phyloP scores from a whole-genome alignment of 345 rosid species.

The Balakata baccata region DNA sequence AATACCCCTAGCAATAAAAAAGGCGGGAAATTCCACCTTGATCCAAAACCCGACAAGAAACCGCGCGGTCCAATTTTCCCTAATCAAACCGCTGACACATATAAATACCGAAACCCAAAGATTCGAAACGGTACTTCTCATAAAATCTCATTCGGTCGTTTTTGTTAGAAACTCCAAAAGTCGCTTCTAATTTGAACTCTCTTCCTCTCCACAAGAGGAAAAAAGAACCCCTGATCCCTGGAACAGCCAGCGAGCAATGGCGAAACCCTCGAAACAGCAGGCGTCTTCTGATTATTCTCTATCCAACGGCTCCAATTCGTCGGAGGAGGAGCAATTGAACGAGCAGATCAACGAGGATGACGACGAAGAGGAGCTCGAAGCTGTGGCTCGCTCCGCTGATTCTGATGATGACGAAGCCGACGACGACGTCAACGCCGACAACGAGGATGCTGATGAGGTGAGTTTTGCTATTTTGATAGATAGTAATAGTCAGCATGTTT shows the following conservation, averaged over 20 bases:
- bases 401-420: slow-evolving; percentile 59
- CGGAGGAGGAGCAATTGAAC: slow-evolving; percentile 62
- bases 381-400: slow-evolving; percentile 79
- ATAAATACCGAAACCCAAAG: neutral
- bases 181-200: slow-evolving; percentile 12
- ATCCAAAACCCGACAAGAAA: neutral
- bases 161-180: neutral
- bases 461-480: neutral
- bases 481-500: neutral
- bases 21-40: slow-evolving; percentile 42
- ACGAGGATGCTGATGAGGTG: slow-evolving; percentile 51
- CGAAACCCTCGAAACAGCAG: slow-evolving; percentile 47
- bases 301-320: slow-evolving; percentile 54
- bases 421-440: slow-evolving; percentile 20
- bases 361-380: slow-evolving; percentile 96
- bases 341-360: slow-evolving; percentile 66
- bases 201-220: neutral
- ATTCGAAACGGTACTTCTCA: neutral
- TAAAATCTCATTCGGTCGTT: neutral
- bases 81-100: slow-evolving; percentile 26
- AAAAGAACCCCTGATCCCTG: slow-evolving; percentile 44
- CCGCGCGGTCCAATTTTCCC: neutral
- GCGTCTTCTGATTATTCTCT: slow-evolving; percentile 68
- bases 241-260: slow-evolving; percentile 28
- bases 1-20: neutral